These are phyloP conservation scores for Cercospora sp. DNA, from an alignment of 2,329 filamentous ascomycete genomes.

Conservation along the genomic window DNA sequence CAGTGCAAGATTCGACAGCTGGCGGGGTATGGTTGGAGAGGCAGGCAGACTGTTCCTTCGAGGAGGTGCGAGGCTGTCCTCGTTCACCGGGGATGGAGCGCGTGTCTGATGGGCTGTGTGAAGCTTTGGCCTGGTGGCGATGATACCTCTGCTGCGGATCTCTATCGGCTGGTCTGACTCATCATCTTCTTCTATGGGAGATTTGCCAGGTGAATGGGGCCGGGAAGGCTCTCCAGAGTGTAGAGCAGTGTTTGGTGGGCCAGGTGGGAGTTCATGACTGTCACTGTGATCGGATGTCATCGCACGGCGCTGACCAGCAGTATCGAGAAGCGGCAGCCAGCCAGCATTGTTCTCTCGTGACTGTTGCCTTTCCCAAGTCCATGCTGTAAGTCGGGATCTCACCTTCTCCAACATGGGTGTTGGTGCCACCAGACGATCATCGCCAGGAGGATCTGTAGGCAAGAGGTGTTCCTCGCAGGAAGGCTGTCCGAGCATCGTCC, in stretches of 20 bases:
- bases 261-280: slow-evolving; percentile 23
- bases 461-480: neutral
- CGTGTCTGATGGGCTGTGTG: slow-evolving; percentile 15
- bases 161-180: slow-evolving; percentile 14
- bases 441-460: neutral
- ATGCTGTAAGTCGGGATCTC: slow-evolving; percentile 32
- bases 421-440: neutral
- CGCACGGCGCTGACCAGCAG: neutral
- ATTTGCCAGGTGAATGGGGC: slow-evolving; percentile 20
- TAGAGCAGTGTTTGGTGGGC: slow-evolving; percentile 32
- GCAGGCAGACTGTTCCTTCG: slow-evolving; percentile 25
- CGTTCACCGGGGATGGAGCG: slow-evolving; percentile 4
- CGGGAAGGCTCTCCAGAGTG: slow-evolving; percentile 26
- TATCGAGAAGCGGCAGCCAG: slow-evolving; percentile 19
- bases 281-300: slow-evolving; percentile 17
- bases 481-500: slow-evolving; percentile 7
- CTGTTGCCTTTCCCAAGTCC: slow-evolving; percentile 30
- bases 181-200: slow-evolving; percentile 15
- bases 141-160: slow-evolving; percentile 14
- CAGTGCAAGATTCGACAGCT: slow-evolving; percentile 25
- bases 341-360: slow-evolving; percentile 14
- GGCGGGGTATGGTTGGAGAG: slow-evolving; percentile 22
- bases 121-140: slow-evolving; percentile 2
- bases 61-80: slow-evolving; percentile 3
- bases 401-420: slow-evolving; percentile 27